Conservation (phyloP, 257 asterid species). For the Capsicum baccatum region DNA sequence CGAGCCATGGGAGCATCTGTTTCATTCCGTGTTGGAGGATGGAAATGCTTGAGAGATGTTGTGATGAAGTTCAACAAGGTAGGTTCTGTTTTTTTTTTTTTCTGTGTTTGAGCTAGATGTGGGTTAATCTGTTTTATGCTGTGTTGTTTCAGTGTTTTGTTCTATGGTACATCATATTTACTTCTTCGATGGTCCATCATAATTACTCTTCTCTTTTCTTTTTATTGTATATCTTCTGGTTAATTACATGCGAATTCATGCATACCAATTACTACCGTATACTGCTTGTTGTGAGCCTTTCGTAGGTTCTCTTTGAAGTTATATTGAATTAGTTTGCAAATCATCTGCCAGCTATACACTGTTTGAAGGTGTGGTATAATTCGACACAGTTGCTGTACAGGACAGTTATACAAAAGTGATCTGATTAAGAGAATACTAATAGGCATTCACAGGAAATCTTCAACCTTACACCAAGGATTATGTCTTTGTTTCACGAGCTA, state of each 20-base stretch:
- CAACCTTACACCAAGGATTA: conserved; percentile 1
- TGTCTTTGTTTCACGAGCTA: background rate
- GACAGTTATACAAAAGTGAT: background rate
- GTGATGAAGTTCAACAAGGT: conserved; percentile 90
- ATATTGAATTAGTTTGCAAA: conserved; percentile 3
- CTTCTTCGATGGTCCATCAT: too few relatives aligned
- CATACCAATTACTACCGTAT: background rate
- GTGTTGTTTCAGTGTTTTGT: background rate
- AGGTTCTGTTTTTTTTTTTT: too few relatives aligned
- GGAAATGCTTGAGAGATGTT: conserved; percentile 95
- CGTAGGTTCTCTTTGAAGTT: background rate
- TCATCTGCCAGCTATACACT: background rate
- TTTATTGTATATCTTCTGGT: conserved; percentile 19
- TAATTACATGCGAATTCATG: conserved; percentile 2
- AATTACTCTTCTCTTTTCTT: background rate
- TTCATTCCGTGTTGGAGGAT: conserved; percentile 86
- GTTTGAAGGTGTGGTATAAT: background rate
- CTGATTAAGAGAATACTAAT: conserved; percentile 21
- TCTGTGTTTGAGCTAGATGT: background rate
- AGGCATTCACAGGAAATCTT: background rate
- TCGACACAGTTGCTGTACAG: background rate
- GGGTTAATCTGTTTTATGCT: conserved; percentile 11
- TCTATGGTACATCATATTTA: background rate
- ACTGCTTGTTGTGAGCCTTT: conserved; percentile 4
- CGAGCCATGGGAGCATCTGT: conserved; percentile 86